Percentiles rank a stretch among this genome's conserved stretches.
These are phyloP conservation scores for Trypanosoma vivax DNA, from an alignment of 208 protist species.

Conservation along the genomic window DNA sequence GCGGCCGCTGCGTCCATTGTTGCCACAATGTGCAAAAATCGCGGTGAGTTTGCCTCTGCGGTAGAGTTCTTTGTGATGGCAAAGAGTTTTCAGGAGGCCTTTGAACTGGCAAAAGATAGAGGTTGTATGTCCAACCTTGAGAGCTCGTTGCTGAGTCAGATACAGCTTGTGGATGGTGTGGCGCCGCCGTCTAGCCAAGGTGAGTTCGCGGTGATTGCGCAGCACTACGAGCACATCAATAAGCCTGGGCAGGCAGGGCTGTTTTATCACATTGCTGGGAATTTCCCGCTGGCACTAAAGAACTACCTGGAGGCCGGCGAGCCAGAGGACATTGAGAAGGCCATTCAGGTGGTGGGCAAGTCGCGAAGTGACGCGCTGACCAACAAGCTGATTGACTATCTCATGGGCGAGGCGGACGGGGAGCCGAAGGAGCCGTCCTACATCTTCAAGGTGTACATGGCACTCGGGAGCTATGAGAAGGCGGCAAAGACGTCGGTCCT, in stretches of 20 bases:
- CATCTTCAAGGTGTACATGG: constrained; percentile 96
- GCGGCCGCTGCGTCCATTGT: constrained; percentile 90
- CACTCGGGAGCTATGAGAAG: constrained; percentile 93
- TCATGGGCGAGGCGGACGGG: constrained; percentile 94
- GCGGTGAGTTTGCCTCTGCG: constrained; percentile 77
- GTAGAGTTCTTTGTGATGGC: constrained; percentile 97
- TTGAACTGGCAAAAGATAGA: constrained; percentile 88
- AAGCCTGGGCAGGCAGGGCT: constrained; percentile 82
- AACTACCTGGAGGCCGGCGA: constrained; percentile 87
- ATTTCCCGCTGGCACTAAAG: constrained; percentile 84
- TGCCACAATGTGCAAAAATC: constrained; percentile 85
- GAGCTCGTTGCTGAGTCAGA: constrained; percentile 64
- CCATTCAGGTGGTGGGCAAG: constrained; percentile 90
- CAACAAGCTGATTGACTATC: constrained; percentile 92
- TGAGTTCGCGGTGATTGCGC: constrained; percentile 86
- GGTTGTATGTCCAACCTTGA: constrained; percentile 85
- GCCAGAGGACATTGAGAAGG: constrained; percentile 88
- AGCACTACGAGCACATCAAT: constrained; percentile 88
- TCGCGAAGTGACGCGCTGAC: constrained; percentile 91
- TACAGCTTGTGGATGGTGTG: constrained; percentile 81
- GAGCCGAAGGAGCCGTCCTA: constrained; percentile 96
- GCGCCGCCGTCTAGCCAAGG: constrained; percentile 49
- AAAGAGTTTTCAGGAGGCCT: constrained; percentile 88
- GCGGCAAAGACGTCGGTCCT: constrained; percentile 94
- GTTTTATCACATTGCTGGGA: constrained; percentile 90